Evolutionary conservation across 176 grass and related monocot genomes (phyloP).

Genomic region (sorghum (Sorghum bicolor)): DNA sequence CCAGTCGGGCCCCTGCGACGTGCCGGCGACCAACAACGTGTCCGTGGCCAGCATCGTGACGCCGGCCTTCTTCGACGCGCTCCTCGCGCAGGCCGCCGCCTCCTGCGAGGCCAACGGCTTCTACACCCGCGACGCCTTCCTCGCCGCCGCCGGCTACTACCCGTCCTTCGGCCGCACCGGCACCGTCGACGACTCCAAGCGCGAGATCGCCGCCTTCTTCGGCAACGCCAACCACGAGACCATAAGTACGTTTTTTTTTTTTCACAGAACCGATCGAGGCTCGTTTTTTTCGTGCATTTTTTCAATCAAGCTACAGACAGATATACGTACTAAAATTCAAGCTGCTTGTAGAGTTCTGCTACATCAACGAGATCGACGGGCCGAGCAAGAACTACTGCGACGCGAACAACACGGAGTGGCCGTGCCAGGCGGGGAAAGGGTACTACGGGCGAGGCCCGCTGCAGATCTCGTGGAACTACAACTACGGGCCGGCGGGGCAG

Average conservation of each 20-base stretch:
- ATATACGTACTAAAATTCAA: too few relatives aligned
- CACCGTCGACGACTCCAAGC: slow-evolving; percentile 64
- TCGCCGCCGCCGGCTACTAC: slow-evolving; percentile 44
- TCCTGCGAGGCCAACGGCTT: slow-evolving; percentile 52
- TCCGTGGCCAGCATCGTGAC: slow-evolving; percentile 43
- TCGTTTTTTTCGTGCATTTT: background rate
- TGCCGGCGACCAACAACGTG: slow-evolving; percentile 34
- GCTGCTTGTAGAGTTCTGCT: slow-evolving; percentile 65
- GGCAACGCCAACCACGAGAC: slow-evolving; percentile 81
- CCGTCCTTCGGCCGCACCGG: slow-evolving; percentile 49
- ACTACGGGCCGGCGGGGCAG: slow-evolving; percentile 73
- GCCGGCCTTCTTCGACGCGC: slow-evolving; percentile 50
- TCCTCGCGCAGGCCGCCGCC: slow-evolving; percentile 51
- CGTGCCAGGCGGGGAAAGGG: slow-evolving; percentile 56
- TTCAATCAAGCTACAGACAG: background rate
- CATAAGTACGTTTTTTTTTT: slow-evolving; percentile 78
- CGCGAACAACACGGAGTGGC: slow-evolving; percentile 34
- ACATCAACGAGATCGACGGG: slow-evolving; percentile 88
- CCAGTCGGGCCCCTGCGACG: slow-evolving; percentile 39
- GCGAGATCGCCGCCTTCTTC: slow-evolving; percentile 88
- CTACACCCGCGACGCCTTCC: slow-evolving; percentile 81
- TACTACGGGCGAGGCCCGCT: slow-evolving; percentile 86
- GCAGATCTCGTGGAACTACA: slow-evolving; percentile 91
- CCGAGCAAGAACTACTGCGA: slow-evolving; percentile 85
- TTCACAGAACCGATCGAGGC: too few relatives aligned